These are phyloP conservation scores for Cercospora citrullina DNA, from an alignment of 2,329 filamentous ascomycete genomes.

Conservation along the genomic window DNA sequence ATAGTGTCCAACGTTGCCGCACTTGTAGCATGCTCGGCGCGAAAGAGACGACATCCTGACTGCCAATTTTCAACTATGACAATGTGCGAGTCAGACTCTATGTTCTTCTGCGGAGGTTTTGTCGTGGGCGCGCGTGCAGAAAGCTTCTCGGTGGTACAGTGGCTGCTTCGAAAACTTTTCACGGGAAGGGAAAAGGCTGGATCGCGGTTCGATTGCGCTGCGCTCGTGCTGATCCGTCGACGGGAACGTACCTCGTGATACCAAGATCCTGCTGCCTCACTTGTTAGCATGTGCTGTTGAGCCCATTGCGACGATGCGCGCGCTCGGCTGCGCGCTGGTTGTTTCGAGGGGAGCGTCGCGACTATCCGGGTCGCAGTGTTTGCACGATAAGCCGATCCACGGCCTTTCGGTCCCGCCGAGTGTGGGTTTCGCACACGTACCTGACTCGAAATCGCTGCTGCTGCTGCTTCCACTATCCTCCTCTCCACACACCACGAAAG, in stretches of 20 bases:
- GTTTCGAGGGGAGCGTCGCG: slow-evolving; percentile 3
- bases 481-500: slow-evolving; percentile 16
- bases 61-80: slow-evolving; percentile 20
- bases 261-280: slow-evolving; percentile 22
- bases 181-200: slow-evolving; percentile 7
- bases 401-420: background rate
- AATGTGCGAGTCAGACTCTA: slow-evolving; percentile 19
- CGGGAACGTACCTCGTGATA: slow-evolving; percentile 27
- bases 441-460: background rate
- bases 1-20: slow-evolving; percentile 56
- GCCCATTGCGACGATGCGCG: background rate
- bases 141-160: slow-evolving; percentile 14
- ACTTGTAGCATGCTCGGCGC: slow-evolving; percentile 57
- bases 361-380: background rate
- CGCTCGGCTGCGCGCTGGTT: background rate
- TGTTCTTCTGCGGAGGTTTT: slow-evolving; percentile 1
- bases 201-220: slow-evolving; percentile 1
- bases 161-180: slow-evolving; percentile 20
- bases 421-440: background rate
- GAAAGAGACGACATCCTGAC: slow-evolving; percentile 54
- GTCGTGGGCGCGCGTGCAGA: slow-evolving; percentile 1
- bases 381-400: slow-evolving; percentile 3
- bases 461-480: slow-evolving; percentile 13
- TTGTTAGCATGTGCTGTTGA: slow-evolving; percentile 15
- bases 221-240: slow-evolving; percentile 3